Evolutionary conservation across 495 filamentous ascomycete genomes (phyloP), one percentile per base, ranked within the genome.

Genomic region (Xylaria telfairii): DNA sequence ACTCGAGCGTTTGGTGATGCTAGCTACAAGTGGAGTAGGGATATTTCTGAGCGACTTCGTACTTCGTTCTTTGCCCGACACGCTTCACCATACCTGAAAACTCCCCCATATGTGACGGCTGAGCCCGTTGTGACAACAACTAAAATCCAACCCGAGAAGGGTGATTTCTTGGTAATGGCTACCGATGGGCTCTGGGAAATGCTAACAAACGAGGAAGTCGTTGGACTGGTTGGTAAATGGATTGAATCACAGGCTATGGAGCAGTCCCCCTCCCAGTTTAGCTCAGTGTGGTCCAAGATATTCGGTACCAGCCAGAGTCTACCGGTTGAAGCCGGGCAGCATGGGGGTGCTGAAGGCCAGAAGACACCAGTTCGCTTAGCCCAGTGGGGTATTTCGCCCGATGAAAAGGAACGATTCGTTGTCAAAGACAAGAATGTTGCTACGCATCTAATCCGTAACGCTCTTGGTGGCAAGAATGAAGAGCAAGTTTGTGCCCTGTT

Each of bases 131-230:
- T 99, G 57, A 98, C 94, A 8, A 97, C 93, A n/a, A 98, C 96
- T 39, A 92, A 95, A 79, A 90, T 99, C 65, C 89, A 97, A 72
- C 96, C 96, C 13, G 88, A 91, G 51, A 91, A 91, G 69, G 96
- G 96, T 56, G 96, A 98, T 76, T 99, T 99, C 74, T 83, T 99
- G 6, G 95, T 99, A 63, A 90, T 99, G 86, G 96, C 96, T 6
- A 97, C 96, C 0, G 96, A 99, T 76, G 96, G 96, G 2, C 85
- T 99, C 15, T 99, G 96, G 96, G 96, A 99, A 82, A 98, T 98
- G 95, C 84, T 99, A 62, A 97, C 93, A 62, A 99, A 98, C 77
- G 96, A 99, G 77, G 96, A 99, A 82, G 96, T 98, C 1, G 91
- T 99, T 59, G 96, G 96, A 0, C 86, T 99, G 8, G 96, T 99